Conservation (phyloP, 305 asterid species). For the Solanum chacoense region DNA sequence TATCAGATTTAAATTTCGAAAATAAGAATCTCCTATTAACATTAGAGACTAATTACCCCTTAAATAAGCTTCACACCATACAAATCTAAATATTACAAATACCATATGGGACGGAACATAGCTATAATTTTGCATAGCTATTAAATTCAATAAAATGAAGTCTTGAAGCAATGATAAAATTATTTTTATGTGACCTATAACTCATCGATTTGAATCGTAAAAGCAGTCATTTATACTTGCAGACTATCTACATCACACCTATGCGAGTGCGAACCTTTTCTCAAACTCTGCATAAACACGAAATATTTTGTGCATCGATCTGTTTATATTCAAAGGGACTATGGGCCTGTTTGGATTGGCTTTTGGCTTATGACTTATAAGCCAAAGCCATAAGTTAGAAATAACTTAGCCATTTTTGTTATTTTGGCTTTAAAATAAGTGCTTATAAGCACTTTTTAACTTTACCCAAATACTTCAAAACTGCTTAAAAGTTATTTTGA, state of each 20-base stretch:
- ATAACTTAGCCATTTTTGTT: no score
- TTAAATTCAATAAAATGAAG: not conserved
- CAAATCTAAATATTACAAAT: no score
- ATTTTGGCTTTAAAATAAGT: no score
- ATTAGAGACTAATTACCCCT: no score
- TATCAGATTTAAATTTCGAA: fast-evolving
- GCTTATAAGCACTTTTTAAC: no score
- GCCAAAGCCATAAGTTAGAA: no score
- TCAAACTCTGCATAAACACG: fast-evolving
- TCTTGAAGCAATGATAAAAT: not conserved
- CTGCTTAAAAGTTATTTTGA: no score
- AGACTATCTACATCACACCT: not conserved
- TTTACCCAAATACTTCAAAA: no score
- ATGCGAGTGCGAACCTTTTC: fast-evolving
- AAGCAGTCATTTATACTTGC: not conserved
- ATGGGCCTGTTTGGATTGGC: not conserved
- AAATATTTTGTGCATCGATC: not conserved
- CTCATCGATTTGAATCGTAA: fast-evolving
- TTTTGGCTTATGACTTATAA: no score
- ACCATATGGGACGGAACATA: not conserved
- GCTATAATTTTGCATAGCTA: not conserved
- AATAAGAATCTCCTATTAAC: no score
- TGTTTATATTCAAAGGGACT: not conserved
- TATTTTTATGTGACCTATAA: not conserved
- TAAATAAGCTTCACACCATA: no score